Base-by-base conservation (phyloP, 805 yeast species). In the Yarrowia sp. region DNA sequence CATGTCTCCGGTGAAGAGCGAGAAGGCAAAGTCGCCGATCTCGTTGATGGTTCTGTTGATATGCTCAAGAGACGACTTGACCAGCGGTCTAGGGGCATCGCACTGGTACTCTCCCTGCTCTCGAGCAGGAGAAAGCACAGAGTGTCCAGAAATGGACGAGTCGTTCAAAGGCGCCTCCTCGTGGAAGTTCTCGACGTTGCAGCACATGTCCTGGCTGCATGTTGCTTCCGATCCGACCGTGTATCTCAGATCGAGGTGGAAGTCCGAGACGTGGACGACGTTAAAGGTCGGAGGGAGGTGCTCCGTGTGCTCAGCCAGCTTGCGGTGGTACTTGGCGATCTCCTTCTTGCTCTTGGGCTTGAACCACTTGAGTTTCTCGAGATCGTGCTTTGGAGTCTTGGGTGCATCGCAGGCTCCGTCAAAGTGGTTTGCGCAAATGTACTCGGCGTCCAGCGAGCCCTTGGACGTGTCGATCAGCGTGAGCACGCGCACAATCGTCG, bases 1-100 rank as follows among this genome's bases (percentile, higher is more conserved):
- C 69, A 85, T 76, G 68, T 86, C 92, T 62, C 91, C 91, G 3
- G 90, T 86, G 76, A 86, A 86, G 33, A 86, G 71, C 1, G 86
- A 78, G 68, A 86, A 86, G 53, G 84, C 85, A 85, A 46, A 78
- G 64, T 36, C 74, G 68, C 12, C 71, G 66, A 13, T 70, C 27
- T 71, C 36, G 46, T 75, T 73, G 63, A 73, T 72, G 21, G 76
- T 72, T 9, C 65, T 25, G 47, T 55, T 70, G 59, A 81, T 74
- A 22, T 81, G 74, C 55, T 77, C 75, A 69, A 86, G 72, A 12
- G 88, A 80, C 64, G 81, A 80, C 70, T 84, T 85, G 67, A 86
- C 74, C 66, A 86, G 73, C n/a, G 82, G 71, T 64, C 80, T 84
- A 4, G 92, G 90, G 5, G 87, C 74, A 70, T 86, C 92, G 73